These are phyloP conservation scores for Solanum neorickii DNA, from an alignment of 257 asterid species.

Conservation along the genomic window DNA sequence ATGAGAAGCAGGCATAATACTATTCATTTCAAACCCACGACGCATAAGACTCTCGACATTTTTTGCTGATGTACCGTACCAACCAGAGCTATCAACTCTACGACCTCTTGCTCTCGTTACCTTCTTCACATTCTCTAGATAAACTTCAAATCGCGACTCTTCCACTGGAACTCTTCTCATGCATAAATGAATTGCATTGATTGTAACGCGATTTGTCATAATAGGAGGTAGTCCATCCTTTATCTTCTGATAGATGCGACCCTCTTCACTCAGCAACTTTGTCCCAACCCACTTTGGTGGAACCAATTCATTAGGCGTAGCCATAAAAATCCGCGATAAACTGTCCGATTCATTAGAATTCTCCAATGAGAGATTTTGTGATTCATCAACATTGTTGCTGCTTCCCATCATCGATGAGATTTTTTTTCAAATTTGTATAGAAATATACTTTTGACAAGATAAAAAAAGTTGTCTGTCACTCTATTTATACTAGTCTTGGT, in stretches of 20 bases:
- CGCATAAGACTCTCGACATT: slow-evolving; percentile 42
- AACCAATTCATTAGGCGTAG: slow-evolving; percentile 2
- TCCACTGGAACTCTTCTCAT: slow-evolving; percentile 24
- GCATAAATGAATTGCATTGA: slow-evolving; percentile 40
- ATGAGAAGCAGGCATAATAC: slow-evolving; percentile 2
- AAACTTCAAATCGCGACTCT: slow-evolving; percentile 27
- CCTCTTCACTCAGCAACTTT: slow-evolving; percentile 16
- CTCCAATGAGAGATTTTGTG: background rate
- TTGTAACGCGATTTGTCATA: slow-evolving; percentile 8
- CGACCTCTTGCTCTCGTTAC: slow-evolving; percentile 42
- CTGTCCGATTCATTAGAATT: background rate
- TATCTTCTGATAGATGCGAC: slow-evolving; percentile 7
- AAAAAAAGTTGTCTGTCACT: too few species aligned
- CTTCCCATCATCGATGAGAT: too few species aligned
- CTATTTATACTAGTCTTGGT: too few species aligned
- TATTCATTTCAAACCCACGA: slow-evolving; percentile 40
- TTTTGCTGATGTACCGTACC: slow-evolving; percentile 58
- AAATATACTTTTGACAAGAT: too few species aligned
- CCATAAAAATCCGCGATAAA: slow-evolving; percentile 13
- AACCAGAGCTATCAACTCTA: slow-evolving; percentile 31
- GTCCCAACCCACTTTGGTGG: slow-evolving; percentile 46
- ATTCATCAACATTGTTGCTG: too few species aligned
- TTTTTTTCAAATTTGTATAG: too few species aligned
- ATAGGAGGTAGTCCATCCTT: slow-evolving; percentile 24
- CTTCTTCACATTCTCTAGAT: slow-evolving; percentile 34